Evolutionary conservation across 495 filamentous ascomycete genomes (phyloP).

Genomic region (Tuber brumale): DNA sequence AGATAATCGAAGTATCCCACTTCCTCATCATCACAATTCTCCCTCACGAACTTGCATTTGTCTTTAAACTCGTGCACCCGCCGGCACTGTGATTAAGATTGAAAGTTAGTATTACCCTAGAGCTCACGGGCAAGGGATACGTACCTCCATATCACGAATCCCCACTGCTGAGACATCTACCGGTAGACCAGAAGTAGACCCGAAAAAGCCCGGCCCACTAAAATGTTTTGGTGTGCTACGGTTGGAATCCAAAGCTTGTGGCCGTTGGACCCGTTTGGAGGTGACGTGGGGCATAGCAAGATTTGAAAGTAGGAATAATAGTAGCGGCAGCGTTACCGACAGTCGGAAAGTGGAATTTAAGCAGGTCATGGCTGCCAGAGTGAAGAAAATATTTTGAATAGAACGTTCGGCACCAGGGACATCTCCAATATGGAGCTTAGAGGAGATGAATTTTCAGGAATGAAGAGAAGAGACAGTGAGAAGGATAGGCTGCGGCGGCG

Average conservation of each 20-base stretch:
- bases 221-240: constrained; percentile 2
- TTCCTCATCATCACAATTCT: constrained; percentile 81
- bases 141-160: constrained; percentile 27
- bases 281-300: constrained; percentile 4
- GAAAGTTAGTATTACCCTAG: not conserved
- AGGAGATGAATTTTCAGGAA: not conserved
- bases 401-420: constrained; percentile 7
- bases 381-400: not conserved
- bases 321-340: constrained; percentile 9
- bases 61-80: constrained; percentile 67
- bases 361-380: constrained; percentile 9
- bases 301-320: constrained; percentile 17
- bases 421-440: constrained; percentile 8
- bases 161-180: not conserved
- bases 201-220: constrained; percentile 1
- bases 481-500: not conserved
- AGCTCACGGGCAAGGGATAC: constrained; percentile 1
- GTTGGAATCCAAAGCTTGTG: not conserved
- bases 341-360: not conserved
- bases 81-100: constrained; percentile 56
- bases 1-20: constrained; percentile 86
- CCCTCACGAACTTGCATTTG: constrained; percentile 78
- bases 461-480: not conserved
- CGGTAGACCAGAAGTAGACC: not conserved
- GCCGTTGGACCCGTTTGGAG: constrained; percentile 18